Evolutionary conservation across 371 early-diverging fungal species (phyloP).

Genomic region (Lichtheimia ornata): DNA sequence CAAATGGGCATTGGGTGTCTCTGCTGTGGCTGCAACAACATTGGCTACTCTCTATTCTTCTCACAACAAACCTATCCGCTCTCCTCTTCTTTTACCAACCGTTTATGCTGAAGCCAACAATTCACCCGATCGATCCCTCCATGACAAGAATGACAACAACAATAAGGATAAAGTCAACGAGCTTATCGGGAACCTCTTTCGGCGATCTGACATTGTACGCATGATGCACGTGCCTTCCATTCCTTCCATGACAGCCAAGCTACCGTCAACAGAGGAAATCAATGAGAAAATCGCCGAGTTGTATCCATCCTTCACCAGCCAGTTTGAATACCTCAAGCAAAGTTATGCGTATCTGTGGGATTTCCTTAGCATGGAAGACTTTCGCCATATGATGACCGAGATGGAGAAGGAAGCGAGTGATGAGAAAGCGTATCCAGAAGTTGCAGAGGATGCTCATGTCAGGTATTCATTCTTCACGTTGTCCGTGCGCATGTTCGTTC

Average conservation of each 20-base stretch:
- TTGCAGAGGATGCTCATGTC: slow-evolving; percentile 33
- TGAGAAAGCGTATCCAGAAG: slow-evolving; percentile 29
- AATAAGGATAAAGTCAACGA: not conserved
- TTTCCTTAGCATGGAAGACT: slow-evolving; percentile 35
- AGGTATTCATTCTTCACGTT: slow-evolving; percentile 10
- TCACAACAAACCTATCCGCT: no score
- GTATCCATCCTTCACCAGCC: slow-evolving; percentile 27
- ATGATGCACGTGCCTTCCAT: not conserved
- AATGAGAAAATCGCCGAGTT: slow-evolving; percentile 19
- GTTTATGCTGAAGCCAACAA: no score
- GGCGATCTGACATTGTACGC: not conserved
- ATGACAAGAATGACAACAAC: no score
- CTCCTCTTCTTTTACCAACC: no score
- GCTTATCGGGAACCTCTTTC: slow-evolving; percentile 1
- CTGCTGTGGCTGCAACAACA: no score
- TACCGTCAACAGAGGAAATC: slow-evolving; percentile 18
- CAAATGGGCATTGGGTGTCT: no score
- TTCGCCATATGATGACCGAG: slow-evolving; percentile 28
- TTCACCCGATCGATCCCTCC: no score
- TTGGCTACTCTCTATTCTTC: no score
- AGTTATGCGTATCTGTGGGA: slow-evolving; percentile 40
- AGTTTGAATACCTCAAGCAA: slow-evolving; percentile 26
- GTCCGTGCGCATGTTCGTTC: no score
- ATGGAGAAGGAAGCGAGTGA: slow-evolving; percentile 24
- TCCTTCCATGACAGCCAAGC: slow-evolving; percentile 1